These are phyloP conservation scores for Tirmania nivea DNA, from an alignment of 495 filamentous ascomycete species.

Conservation along the genomic window DNA sequence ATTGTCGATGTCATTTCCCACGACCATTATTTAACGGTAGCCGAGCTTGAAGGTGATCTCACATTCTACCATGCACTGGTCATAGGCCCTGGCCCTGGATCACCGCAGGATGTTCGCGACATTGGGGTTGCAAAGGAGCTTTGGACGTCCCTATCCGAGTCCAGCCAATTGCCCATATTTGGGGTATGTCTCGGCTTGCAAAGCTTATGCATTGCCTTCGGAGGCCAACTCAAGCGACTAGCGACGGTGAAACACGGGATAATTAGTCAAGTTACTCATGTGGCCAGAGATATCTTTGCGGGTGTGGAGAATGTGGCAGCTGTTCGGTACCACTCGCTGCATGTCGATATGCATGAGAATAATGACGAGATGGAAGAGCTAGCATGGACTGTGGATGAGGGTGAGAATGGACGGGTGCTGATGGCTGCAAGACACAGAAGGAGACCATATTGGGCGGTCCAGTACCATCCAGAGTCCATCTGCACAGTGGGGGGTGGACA, in stretches of 20 bases:
- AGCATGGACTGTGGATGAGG: conserved; percentile 40
- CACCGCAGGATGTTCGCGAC: conserved; percentile 40
- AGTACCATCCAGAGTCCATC: conserved; percentile 89
- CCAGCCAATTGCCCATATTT: conserved; percentile 45
- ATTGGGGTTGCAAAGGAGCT: conserved; percentile 59
- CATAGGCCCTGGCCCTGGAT: conserved; percentile 28
- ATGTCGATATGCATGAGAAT: conserved; percentile 26
- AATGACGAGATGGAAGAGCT: conserved; percentile 33
- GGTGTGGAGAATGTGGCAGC: conserved; percentile 38
- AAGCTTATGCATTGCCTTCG: conserved; percentile 46
- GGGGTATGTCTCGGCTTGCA: conserved; percentile 92
- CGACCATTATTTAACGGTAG: conserved; percentile 27
- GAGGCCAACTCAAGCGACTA: conserved; percentile 40
- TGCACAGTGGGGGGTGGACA: conserved; percentile 55
- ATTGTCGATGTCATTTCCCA: conserved; percentile 52
- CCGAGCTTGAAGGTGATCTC: conserved; percentile 26
- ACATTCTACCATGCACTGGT: conserved; percentile 50
- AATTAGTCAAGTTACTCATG: conserved; percentile 38
- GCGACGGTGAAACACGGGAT: conserved; percentile 59
- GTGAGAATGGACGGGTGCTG: conserved; percentile 35
- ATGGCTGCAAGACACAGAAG: conserved; percentile 50
- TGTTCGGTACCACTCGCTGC: conserved; percentile 75
- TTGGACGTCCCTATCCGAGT: conserved; percentile 41
- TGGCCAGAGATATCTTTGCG: conserved; percentile 29
- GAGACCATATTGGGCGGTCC: conserved; percentile 75